These are phyloP conservation scores for Mortierella sp. DNA, from an alignment of 371 early-diverging fungal genomes.

Conservation along the genomic window DNA sequence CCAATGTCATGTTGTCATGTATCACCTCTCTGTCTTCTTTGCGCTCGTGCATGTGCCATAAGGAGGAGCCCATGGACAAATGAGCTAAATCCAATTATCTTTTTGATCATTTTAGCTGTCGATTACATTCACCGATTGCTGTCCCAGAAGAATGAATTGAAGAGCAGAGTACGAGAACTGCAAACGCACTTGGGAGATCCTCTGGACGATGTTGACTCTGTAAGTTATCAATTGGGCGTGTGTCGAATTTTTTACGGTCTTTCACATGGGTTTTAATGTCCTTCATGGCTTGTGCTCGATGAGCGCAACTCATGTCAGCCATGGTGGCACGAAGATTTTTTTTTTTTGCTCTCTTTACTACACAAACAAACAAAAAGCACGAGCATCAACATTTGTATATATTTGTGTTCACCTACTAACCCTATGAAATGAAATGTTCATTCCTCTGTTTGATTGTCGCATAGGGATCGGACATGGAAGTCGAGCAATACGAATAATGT, in stretches of 20 bases:
- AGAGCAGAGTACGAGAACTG: conserved; percentile 34
- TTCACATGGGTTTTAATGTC: conserved; percentile 36
- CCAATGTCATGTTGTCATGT: not conserved
- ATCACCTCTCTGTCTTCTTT: not conserved
- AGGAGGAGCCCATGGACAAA: not conserved
- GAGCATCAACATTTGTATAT: not conserved
- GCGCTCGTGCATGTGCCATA: conserved; percentile 1
- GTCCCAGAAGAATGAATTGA: conserved; percentile 32
- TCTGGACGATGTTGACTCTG: conserved; percentile 32
- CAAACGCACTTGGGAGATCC: conserved; percentile 34
- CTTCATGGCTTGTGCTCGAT: conserved; percentile 16
- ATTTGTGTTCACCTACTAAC: not conserved
- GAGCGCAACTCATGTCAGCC: not conserved
- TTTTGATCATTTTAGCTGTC: conserved; percentile 15
- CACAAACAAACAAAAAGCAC: not conserved
- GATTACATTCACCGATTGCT: conserved; percentile 41
- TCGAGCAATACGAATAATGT: conserved; percentile 36
- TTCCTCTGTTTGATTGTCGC: not conserved
- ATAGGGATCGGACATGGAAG: conserved; percentile 52
- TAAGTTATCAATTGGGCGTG: conserved; percentile 25
- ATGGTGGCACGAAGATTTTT: conserved; percentile 24
- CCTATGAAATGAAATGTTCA: not conserved
- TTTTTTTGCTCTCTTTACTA: not conserved
- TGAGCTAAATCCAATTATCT: not conserved
- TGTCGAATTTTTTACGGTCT: conserved; percentile 7